A percentile compares a stretch with the other conserved stretches of the same genome.
These are phyloP conservation scores for Chlamydomonas incerta DNA, from an alignment of 139 green algal species.

Conservation along the genomic window DNA sequence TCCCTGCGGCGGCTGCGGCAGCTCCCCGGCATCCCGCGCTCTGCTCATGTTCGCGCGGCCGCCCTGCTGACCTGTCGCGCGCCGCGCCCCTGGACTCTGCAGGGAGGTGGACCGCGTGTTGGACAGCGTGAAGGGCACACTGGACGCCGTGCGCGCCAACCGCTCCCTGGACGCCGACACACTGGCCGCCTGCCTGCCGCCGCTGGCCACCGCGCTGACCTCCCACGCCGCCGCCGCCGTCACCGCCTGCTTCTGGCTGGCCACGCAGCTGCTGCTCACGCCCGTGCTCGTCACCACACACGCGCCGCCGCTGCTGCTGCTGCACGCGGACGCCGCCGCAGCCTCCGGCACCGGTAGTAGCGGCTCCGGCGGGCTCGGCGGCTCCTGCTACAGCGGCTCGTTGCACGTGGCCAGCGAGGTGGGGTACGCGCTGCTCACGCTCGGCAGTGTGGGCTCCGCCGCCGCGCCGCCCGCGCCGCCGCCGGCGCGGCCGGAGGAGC, in stretches of 20 bases:
- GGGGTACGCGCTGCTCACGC: constrained; percentile 15
- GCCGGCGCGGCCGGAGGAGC: not conserved
- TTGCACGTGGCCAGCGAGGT: constrained; percentile 13
- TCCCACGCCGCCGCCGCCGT: constrained; percentile 32
- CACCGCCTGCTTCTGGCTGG: constrained; percentile 24
- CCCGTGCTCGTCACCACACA: constrained; percentile 12
- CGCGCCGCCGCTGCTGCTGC: not conserved
- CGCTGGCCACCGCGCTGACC: constrained; percentile 16
- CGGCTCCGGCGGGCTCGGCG: not conserved
- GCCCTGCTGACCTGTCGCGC: too few relatives aligned
- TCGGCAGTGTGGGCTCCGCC: not conserved
- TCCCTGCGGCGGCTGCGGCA: too few relatives aligned
- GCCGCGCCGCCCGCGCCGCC: not conserved
- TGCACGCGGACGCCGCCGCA: not conserved
- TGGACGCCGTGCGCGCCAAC: constrained; percentile 29
- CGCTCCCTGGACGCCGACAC: constrained; percentile 9
- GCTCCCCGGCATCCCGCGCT: too few relatives aligned
- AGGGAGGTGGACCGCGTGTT: constrained; percentile 39
- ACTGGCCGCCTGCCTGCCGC: constrained; percentile 10
- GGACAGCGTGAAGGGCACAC: constrained; percentile 18
- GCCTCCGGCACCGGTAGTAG: not conserved
- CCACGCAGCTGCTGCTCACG: constrained; percentile 30
- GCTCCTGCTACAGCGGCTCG: constrained; percentile 14
- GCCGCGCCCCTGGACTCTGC: too few relatives aligned
- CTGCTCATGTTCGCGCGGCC: too few relatives aligned